Evolutionary conservation across 2,329 filamentous ascomycete species (phyloP), one percentile per base, ranked within the genome.

Genomic region (Dryadomyces quercivorus): DNA sequence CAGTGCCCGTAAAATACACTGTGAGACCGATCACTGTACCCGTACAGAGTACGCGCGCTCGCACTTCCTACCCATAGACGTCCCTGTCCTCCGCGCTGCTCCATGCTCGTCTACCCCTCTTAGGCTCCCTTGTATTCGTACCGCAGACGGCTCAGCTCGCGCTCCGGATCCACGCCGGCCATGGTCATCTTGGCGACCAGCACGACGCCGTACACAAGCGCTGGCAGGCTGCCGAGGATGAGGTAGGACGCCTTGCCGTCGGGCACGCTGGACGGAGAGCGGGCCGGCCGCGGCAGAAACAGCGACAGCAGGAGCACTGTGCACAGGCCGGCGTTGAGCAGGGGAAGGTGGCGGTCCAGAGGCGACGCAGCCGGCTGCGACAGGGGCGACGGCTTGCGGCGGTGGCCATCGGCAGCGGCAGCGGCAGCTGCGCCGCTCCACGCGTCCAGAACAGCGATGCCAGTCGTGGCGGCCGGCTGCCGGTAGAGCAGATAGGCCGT

Each of bases 41-140:
- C n/a, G n/a, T n/a, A n/a, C n/a, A n/a, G n/a, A n/a, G n/a, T n/a
- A n/a, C n/a, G n/a, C n/a, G n/a, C n/a, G n/a, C n/a, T n/a, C n/a
- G n/a, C n/a, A n/a, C n/a, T n/a, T n/a, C n/a, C n/a, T n/a, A n/a
- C n/a, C n/a, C n/a, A n/a, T n/a, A n/a, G n/a, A n/a, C n/a, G n/a
- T n/a, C n/a, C n/a, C n/a, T n/a, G n/a, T n/a, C n/a, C n/a, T n/a
- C n/a, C n/a, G n/a, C n/a, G n/a, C n/a, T n/a, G n/a, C n/a, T n/a
- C n/a, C n/a, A n/a, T n/a, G n/a, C n/a, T n/a, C n/a, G 16, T 9
- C 5, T 21, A 34, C 15, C 15, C 15, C 15, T 1, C 38, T 61
- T 61, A 86, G 45, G 83, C 84, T 3, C 84, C 84, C 63, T 85
- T 88, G 63, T 81, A 85, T 53, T 75, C 73, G 68, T 88, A 87